Percentiles rank a stretch among this genome's conserved stretches.
These are phyloP conservation scores for Acephala macrosclerotiorum DNA, from an alignment of 2,329 filamentous ascomycete species.

Conservation along the genomic window DNA sequence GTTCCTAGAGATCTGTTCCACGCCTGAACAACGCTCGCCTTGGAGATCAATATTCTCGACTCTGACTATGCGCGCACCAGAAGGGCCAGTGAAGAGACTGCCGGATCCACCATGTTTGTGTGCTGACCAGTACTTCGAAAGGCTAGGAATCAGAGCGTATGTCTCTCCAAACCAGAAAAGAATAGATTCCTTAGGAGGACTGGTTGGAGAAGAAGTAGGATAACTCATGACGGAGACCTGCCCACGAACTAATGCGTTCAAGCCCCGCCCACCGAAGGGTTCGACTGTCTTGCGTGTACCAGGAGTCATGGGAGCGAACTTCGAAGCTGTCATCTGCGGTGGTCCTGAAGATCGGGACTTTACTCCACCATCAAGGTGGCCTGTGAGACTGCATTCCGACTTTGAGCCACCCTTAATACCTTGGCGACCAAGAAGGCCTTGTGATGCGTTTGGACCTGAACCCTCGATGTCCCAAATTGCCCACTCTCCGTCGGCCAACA, in stretches of 20 bases:
- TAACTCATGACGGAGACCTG: conserved; percentile 43
- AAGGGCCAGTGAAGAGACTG: conserved; percentile 37
- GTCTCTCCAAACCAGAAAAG: conserved; percentile 45
- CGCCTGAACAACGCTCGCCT: conserved; percentile 43
- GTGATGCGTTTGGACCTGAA: conserved; percentile 56
- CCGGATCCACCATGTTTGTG: conserved; percentile 35
- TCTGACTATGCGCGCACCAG: conserved; percentile 37
- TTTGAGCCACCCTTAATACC: conserved; percentile 62
- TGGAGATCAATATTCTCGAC: conserved; percentile 43
- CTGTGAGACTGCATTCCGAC: conserved; percentile 63
- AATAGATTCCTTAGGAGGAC: conserved; percentile 41
- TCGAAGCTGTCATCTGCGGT: conserved; percentile 47
- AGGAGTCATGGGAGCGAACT: conserved; percentile 71
- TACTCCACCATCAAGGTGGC: conserved; percentile 64
- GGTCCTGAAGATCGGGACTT: conserved; percentile 36
- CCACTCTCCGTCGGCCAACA: conserved; percentile 71
- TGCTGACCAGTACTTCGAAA: conserved; percentile 44
- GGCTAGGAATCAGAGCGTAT: conserved; percentile 41
- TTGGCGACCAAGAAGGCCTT: conserved; percentile 46
- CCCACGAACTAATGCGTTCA: conserved; percentile 32
- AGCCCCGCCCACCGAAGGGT: conserved; percentile 35
- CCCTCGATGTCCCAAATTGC: conserved; percentile 73
- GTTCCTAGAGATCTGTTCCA: conserved; percentile 39
- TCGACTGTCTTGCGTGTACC: conserved; percentile 55
- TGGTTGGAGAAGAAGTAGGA: conserved; percentile 36